A percentile compares a stretch with the other conserved stretches of the same genome.
phyloP scores from a whole-genome alignment of 1,284 basidiomycete genomes.

The Malassezia sympodialis region DNA sequence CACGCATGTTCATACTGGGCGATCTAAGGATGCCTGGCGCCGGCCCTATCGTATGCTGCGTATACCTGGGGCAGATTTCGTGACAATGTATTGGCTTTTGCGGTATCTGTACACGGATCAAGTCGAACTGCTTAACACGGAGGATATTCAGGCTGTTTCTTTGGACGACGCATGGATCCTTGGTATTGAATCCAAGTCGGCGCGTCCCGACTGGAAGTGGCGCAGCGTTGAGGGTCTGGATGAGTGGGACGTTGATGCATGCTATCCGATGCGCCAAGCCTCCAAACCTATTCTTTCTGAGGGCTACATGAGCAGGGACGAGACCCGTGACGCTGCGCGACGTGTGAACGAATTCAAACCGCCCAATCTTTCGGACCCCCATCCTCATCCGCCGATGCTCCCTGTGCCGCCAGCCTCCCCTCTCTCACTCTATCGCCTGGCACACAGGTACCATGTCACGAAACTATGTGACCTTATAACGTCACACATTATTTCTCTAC shows the following conservation, averaged over 20 bases:
- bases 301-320: neutral
- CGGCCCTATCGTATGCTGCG: constrained; percentile 53
- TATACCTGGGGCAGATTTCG: constrained; percentile 71
- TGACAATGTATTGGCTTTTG: constrained; percentile 70
- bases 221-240: constrained; percentile 1
- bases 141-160: constrained; percentile 34
- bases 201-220: constrained; percentile 15
- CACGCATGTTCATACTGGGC: neutral
- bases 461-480: constrained; percentile 60
- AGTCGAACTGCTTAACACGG: constrained; percentile 39
- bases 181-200: constrained; percentile 6
- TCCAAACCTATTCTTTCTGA: constrained; percentile 9
- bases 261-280: constrained; percentile 1
- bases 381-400: constrained; percentile 60
- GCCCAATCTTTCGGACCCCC: constrained; percentile 54
- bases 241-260: constrained; percentile 2
- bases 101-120: constrained; percentile 68
- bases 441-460: constrained; percentile 66
- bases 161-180: constrained; percentile 37
- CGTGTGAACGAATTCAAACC: neutral
- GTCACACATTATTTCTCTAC: constrained; percentile 63
- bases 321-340: neutral
- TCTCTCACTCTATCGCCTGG: constrained; percentile 66
- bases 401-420: constrained; percentile 52
- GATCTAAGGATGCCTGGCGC: neutral